Evolutionary conservation across 2,329 filamentous ascomycete genomes (phyloP).

Genomic region (Sporothrix schenckii): DNA sequence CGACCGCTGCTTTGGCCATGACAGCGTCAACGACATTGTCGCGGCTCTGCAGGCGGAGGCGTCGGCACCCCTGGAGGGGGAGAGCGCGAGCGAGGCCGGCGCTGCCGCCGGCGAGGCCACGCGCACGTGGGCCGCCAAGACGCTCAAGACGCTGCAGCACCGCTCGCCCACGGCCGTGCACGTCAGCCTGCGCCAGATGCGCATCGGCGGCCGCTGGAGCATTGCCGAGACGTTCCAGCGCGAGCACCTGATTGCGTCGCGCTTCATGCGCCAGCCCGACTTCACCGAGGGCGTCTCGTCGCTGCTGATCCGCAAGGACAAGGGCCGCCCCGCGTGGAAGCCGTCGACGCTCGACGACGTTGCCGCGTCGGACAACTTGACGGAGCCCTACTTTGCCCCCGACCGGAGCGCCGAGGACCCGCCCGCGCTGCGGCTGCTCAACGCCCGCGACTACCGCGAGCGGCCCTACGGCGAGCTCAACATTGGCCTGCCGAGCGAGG

Average conservation of each 20-base stretch:
- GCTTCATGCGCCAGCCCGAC: constrained; percentile 90
- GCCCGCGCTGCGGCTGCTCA: constrained; percentile 63
- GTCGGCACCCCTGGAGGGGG: constrained; percentile 47
- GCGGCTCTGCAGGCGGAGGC: constrained; percentile 63
- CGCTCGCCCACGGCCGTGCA: constrained; percentile 86
- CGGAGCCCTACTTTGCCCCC: constrained; percentile 67
- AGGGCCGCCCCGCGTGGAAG: constrained; percentile 69
- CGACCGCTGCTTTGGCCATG: constrained; percentile 76
- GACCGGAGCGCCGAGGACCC: constrained; percentile 45
- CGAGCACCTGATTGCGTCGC: constrained; percentile 80
- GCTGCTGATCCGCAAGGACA: constrained; percentile 69
- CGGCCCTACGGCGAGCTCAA: constrained; percentile 66
- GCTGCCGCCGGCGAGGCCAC: constrained; percentile 53
- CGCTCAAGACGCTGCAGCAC: constrained; percentile 71
- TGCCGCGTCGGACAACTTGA: constrained; percentile 55
- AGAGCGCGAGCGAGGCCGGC: constrained; percentile 66
- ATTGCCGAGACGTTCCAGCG: constrained; percentile 83
- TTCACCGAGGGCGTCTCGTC: constrained; percentile 91
- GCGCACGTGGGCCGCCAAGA: constrained; percentile 76
- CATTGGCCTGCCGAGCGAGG: constrained; percentile 75
- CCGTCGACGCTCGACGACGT: constrained; percentile 74
- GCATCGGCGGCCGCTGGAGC: constrained; percentile 71
- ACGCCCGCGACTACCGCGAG: constrained; percentile 62
- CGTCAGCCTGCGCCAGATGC: constrained; percentile 83
- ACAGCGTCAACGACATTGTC: constrained; percentile 71